Base-by-base conservation (phyloP, 192 early-diverging fungal genomes). In the Gonapodya sp. region DNA sequence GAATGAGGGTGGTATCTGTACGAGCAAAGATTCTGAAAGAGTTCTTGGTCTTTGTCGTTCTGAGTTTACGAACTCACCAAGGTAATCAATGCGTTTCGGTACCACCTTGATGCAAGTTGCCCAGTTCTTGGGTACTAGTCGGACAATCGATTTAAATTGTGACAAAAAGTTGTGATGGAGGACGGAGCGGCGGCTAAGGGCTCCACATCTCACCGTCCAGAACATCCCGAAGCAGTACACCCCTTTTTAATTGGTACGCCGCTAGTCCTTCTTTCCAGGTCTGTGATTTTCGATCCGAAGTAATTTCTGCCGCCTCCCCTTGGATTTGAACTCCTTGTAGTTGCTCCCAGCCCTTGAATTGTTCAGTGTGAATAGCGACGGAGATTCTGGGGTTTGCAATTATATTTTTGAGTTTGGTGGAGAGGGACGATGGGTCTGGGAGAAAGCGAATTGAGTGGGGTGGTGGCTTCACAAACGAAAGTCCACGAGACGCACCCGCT, bases 1-100 rank as follows among this genome's bases (percentile, higher is more conserved):
- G 46, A 64, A 64, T 64, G 46, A 64, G 46, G 46, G 46, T 64
- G 46, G 46, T 64, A 64, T 64, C 46, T 64, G 46, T 64, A n/a
- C n/a, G n/a, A n/a, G n/a, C n/a, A n/a, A n/a, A n/a, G n/a, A n/a
- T n/a, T n/a, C n/a, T n/a, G n/a, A n/a, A n/a, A n/a, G n/a, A n/a
- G n/a, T n/a, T n/a, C n/a, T n/a, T n/a, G n/a, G n/a, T n/a, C n/a
- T n/a, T n/a, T n/a, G n/a, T n/a, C n/a, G n/a, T n/a, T n/a, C n/a
- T n/a, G n/a, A n/a, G n/a, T n/a, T n/a, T n/a, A n/a, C n/a, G 24
- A 64, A 64, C 46, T 64, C 24, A 64, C 46, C 46, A 8, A 64
- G 24, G 46, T 64, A 64, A 64, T 64, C 46, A 24, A 64, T 64
- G 24, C 24, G 46, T 24, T 8, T 16, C 24, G 46, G 46, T 16